Percentiles rank a stretch among this genome's conserved stretches.
Conservation (phyloP, 805 yeast genomes). For the Blastobotrys robertii region DNA sequence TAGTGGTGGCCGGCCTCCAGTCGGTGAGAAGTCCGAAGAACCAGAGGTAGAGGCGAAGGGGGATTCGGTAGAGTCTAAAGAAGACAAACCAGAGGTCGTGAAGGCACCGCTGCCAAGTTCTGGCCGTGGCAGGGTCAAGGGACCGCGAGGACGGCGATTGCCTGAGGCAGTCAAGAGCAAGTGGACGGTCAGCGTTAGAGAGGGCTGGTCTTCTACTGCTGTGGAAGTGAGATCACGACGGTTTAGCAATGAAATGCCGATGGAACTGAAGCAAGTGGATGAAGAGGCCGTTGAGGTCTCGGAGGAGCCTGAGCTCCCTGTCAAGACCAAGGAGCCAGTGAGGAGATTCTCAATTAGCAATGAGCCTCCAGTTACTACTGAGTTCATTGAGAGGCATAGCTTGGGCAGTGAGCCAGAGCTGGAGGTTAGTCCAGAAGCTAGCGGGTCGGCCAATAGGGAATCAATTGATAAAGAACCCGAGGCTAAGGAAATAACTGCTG, state of each 20-base stretch:
- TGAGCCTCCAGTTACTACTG: too few species aligned
- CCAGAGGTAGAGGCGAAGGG: conserved; percentile 5
- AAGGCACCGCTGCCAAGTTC: neutral
- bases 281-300: neutral
- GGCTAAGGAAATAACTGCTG: too few species aligned
- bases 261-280: neutral
- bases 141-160: conserved; percentile 22
- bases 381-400: too few species aligned
- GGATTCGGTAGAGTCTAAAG: conserved; percentile 4
- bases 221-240: neutral
- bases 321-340: neutral
- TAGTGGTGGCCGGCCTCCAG: conserved; percentile 7
- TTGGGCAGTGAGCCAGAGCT: too few species aligned
- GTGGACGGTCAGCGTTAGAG: conserved; percentile 1
- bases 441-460: too few species aligned
- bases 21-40: conserved; percentile 14
- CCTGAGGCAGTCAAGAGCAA: conserved; percentile 17
- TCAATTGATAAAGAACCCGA: too few species aligned
- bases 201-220: neutral
- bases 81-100: neutral
- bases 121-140: conserved; percentile 11
- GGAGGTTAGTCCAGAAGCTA: too few species aligned
- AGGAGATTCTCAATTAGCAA: neutral
- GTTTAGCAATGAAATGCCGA: neutral
- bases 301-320: neutral